Evolutionary conservation across 176 grass and related monocot genomes (phyloP), one percentile per base, ranked within the genome.

Genomic region (Raddia guianensis): DNA sequence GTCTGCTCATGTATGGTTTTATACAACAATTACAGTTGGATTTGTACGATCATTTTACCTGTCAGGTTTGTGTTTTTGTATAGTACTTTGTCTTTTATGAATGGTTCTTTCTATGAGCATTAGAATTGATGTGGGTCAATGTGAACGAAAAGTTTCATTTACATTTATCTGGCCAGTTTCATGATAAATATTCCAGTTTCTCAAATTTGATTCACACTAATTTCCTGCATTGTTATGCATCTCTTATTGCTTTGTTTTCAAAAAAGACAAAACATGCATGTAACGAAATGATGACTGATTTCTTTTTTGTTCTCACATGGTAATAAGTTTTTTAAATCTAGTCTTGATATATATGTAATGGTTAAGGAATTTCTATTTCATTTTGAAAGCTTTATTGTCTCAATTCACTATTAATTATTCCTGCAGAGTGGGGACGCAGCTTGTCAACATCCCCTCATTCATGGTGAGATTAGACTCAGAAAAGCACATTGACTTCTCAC

Each of bases 361-460:
- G 12, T 10, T 61, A 14, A 27, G 59, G 16, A 13, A 4, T n/a
- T 3, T 49, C 0, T 73, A 2, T 52, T 18, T 9, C 12, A 14
- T 74, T 21, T 69, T 81, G 8, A 18, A 63, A 62, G n/a, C 34
- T 60, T 58, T 78, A 18, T 77, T 27, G 7, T 62, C 37, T 66
- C 4, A 57, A 40, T 53, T 50, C 51, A 68, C 56, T 14, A 4
- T 27, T 27, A 56, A 52, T 61, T 45, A 33, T 14, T 64, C 75
- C 3, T 85, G 58, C 80, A 94, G 89, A 82, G 92, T 94, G 72
- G 92, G 87, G 21, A 82, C 89, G 72, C 92, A 94, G 68, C 75
- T 91, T 85, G 92, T 94, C 13, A 91, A 89, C 84, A 94, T 91
- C 70, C 84, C 92, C 18, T 94, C 89, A 0, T 94, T 94, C 84